Evolutionary conservation across 116 monocot species (phyloP), one percentile per base, ranked within the genome.

Genomic region (Iris pallida): DNA sequence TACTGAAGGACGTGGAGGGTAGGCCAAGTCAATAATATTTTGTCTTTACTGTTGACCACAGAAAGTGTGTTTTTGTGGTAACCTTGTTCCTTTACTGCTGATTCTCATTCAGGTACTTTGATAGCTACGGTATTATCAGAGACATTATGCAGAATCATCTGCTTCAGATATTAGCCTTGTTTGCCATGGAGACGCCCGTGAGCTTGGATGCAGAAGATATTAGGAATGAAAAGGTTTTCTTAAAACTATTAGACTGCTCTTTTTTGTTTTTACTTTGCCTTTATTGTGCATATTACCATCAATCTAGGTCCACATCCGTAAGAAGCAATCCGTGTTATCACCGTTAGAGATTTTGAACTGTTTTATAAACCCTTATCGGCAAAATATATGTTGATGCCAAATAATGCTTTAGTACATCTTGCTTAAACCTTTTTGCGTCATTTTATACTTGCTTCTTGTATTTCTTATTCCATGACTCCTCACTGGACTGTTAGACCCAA

Each of bases 1-100:
- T 15, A 97, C 97, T 57, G 92, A 97, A 97, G 97, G 97, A n/a
- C 86, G 97, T 40, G 97, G 97, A 83, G 97, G 97, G 97, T 97
- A 78, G 20, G 76, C 16, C 17, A 79, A 59, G 3, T 42, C 3
- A 30, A 42, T 44, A 61, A 30, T 14, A 15, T 41, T 47, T 56
- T n/a, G 42, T 19, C 4, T 58, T 58, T 58, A 9, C 4, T 51
- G 49, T 51, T 13, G 49, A 13, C 30, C 30, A 30, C 3, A 30
- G 30, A 30, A 30, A 30, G 30, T 1, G 30, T 30, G 30, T 3
- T 30, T 30, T 30, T 30, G 30, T 66, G 43, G 4, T 59, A 65
- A 47, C 13, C 16, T 5, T 57, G 17, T 47, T 18, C 16, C 16
- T 42, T 16, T 56, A 61, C 15, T 53, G 44, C 42, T 57, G 5